Percentiles rank a stretch among this genome's conserved stretches.
These are phyloP conservation scores for Bimuria novae-zelandiae DNA, from an alignment of 2,329 filamentous ascomycete species.

Conservation along the genomic window DNA sequence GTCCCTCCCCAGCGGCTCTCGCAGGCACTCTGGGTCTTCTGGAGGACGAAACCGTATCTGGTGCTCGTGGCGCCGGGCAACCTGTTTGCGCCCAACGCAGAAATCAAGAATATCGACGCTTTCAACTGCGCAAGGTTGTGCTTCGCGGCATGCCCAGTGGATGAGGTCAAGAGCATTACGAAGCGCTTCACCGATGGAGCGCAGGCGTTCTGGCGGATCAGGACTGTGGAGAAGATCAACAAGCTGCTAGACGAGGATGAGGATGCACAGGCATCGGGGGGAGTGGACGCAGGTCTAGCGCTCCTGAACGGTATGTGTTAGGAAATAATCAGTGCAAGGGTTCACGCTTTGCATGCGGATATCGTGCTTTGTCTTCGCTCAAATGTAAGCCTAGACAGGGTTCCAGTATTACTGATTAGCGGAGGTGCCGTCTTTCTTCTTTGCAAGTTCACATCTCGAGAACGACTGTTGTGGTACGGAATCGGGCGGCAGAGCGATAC, in stretches of 20 bases:
- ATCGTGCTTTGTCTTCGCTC: too few species aligned
- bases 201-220: constrained; percentile 77
- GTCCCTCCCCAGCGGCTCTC: constrained; percentile 63
- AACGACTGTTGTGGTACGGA: too few species aligned
- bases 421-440: too few species aligned
- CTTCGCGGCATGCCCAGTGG: constrained; percentile 81
- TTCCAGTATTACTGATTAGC: too few species aligned
- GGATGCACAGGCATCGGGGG: constrained; percentile 14
- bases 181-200: constrained; percentile 70
- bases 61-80: constrained; percentile 72
- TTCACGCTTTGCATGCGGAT: too few species aligned
- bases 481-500: too few species aligned
- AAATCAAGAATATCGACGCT: constrained; percentile 62
- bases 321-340: too few species aligned
- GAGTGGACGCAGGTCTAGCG: constrained; percentile 30
- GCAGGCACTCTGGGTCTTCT: constrained; percentile 70
- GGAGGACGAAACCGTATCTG: constrained; percentile 70
- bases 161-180: constrained; percentile 66
- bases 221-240: constrained; percentile 68
- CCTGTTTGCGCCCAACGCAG: constrained; percentile 72
- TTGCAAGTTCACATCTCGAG: too few species aligned
- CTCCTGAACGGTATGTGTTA: constrained; percentile 40
- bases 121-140: constrained; percentile 79
- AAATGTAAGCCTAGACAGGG: too few species aligned
- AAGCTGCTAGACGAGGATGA: constrained; percentile 56